These are phyloP conservation scores for Podaxis pistillaris DNA, from an alignment of 768 basidiomycete genomes.

Conservation along the genomic window DNA sequence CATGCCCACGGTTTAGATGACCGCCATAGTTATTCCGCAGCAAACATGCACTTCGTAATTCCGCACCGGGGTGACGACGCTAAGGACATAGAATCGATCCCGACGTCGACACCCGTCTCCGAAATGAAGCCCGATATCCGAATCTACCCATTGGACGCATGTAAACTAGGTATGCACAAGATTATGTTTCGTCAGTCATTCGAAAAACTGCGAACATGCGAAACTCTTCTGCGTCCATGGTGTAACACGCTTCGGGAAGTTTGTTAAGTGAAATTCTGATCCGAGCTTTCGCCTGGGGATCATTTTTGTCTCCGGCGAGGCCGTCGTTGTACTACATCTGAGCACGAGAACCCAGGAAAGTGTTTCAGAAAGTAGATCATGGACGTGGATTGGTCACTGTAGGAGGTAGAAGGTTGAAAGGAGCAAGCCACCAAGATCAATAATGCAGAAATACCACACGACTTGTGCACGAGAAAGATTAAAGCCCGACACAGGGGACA, in stretches of 20 bases:
- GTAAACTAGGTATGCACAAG: background rate
- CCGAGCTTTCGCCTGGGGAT: background rate
- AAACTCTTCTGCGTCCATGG: background rate
- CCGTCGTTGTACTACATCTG: background rate
- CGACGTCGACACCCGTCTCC: background rate
- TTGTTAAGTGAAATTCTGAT: background rate
- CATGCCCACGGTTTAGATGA: background rate
- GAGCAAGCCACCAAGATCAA: background rate
- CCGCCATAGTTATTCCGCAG: background rate
- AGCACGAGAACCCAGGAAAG: background rate
- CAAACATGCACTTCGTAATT: background rate
- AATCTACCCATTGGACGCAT: background rate
- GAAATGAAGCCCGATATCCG: background rate
- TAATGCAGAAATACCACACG: background rate
- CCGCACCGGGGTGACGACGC: background rate
- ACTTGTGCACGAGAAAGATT: constrained; percentile 4
- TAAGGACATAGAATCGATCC: background rate
- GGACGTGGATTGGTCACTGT: background rate
- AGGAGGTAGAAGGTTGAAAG: background rate
- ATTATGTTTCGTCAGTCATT: background rate
- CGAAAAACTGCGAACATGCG: background rate
- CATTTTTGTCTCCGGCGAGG: background rate
- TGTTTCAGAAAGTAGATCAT: constrained; percentile 4
- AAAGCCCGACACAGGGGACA: background rate
- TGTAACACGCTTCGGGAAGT: background rate